Evolutionary conservation across 768 basidiomycete species (phyloP).

Genomic region (Termitomyces eurrhizus): DNA sequence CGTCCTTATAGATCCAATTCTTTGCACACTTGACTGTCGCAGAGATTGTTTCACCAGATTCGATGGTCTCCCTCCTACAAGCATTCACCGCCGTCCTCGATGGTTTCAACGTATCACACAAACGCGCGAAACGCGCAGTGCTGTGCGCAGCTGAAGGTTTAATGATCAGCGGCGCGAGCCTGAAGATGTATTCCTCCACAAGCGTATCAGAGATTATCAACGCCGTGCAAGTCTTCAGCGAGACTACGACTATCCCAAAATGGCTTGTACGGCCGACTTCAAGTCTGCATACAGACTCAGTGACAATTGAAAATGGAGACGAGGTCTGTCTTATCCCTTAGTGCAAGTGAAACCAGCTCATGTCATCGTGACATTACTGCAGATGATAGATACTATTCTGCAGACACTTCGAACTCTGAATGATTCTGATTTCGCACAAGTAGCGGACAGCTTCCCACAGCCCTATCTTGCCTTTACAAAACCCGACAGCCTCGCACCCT

Average conservation of each 20-base stretch:
- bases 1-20: slow-evolving; percentile 71
- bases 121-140: slow-evolving; percentile 78
- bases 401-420: slow-evolving; percentile 60
- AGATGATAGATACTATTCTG: slow-evolving; percentile 79
- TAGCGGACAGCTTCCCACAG: slow-evolving; percentile 53
- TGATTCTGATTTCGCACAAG: slow-evolving; percentile 54
- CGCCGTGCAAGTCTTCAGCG: slow-evolving; percentile 67
- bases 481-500: slow-evolving; percentile 44
- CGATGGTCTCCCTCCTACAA: slow-evolving; percentile 76
- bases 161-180: slow-evolving; percentile 65
- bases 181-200: slow-evolving; percentile 59
- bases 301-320: slow-evolving; percentile 46
- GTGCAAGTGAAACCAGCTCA: not conserved
- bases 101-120: slow-evolving; percentile 84
- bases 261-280: slow-evolving; percentile 63
- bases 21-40: slow-evolving; percentile 86
- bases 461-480: slow-evolving; percentile 55
- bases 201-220: slow-evolving; percentile 65
- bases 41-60: slow-evolving; percentile 68
- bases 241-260: slow-evolving; percentile 54
- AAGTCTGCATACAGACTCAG: slow-evolving; percentile 42
- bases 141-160: slow-evolving; percentile 80
- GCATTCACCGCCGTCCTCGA: slow-evolving; percentile 85
- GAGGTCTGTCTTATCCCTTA: slow-evolving; percentile 44
- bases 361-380: slow-evolving; percentile 7